Conservation (phyloP, 2,329 filamentous ascomycete genomes). For the Penicillium expansum region DNA sequence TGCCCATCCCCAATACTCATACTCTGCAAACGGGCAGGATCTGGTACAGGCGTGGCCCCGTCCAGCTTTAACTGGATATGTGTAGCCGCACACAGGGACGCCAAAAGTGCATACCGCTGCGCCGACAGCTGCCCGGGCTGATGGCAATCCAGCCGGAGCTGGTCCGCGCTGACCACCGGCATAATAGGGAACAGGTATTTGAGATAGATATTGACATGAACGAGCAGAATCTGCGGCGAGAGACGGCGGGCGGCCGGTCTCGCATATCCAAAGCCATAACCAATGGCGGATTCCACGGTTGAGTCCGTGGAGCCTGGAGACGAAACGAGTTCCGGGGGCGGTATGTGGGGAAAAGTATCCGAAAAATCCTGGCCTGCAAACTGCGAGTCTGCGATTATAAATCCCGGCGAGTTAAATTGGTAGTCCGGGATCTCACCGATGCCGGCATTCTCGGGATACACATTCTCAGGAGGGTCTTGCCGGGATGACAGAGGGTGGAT, state of each 20-base stretch:
- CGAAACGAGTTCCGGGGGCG: slow-evolving; percentile 32
- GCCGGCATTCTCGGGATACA: slow-evolving; percentile 20
- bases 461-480: slow-evolving; percentile 15
- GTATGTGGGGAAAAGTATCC: slow-evolving; percentile 31
- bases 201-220: slow-evolving; percentile 42
- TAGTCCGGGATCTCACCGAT: slow-evolving; percentile 13
- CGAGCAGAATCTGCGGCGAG: slow-evolving; percentile 35
- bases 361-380: slow-evolving; percentile 25
- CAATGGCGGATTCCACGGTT: slow-evolving; percentile 27
- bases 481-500: slow-evolving; percentile 29
- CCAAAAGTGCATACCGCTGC: slow-evolving; percentile 42
- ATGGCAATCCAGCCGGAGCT: slow-evolving; percentile 37
- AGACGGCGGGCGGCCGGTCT: slow-evolving; percentile 26
- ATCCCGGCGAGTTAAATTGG: slow-evolving; percentile 27
- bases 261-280: not conserved
- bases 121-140: slow-evolving; percentile 54
- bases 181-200: slow-evolving; percentile 46
- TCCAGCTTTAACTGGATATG: slow-evolving; percentile 47
- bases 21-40: slow-evolving; percentile 37
- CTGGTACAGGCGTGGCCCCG: slow-evolving; percentile 25
- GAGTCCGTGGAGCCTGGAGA: slow-evolving; percentile 37
- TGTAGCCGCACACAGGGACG: slow-evolving; percentile 43
- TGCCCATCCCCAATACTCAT: slow-evolving; percentile 56
- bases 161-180: slow-evolving; percentile 40
- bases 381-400: slow-evolving; percentile 24